Conservation (phyloP, 208 protist species). For the Acanthamoeba royreba region DNA sequence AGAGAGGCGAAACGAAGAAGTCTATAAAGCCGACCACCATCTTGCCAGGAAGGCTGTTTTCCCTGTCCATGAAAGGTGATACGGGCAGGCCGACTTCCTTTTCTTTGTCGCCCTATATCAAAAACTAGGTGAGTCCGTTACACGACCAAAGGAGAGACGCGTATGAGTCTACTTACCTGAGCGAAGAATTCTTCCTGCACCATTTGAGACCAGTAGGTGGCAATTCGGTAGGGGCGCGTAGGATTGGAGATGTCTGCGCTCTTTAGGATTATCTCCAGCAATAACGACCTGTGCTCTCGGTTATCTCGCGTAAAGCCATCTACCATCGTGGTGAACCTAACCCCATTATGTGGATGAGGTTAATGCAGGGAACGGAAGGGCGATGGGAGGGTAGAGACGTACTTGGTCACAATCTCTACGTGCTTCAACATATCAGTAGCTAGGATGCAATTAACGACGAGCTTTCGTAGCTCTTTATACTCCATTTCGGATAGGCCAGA, state of each 20-base stretch:
- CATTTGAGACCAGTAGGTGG: constrained; percentile 47
- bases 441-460: constrained; percentile 66
- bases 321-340: not conserved
- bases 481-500: not conserved
- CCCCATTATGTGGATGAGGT: too few relatives aligned
- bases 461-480: constrained; percentile 48
- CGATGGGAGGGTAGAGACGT: too few relatives aligned
- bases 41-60: not conserved
- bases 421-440: constrained; percentile 74
- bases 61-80: constrained; percentile 47
- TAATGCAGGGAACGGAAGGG: not conserved
- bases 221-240: constrained; percentile 33
- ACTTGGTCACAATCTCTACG: constrained; percentile 48
- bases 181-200: constrained; percentile 70
- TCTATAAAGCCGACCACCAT: constrained; percentile 48
- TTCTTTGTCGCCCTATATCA: constrained; percentile 26
- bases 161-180: constrained; percentile 49
- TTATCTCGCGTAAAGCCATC: not conserved
- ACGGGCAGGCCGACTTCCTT: not conserved
- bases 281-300: constrained; percentile 27
- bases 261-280: constrained; percentile 64
- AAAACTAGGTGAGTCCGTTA: too few relatives aligned
- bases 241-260: constrained; percentile 71
- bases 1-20: constrained; percentile 46
- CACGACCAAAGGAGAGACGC: not conserved